Base-by-base conservation (phyloP, 2,329 filamentous ascomycete genomes). In the Aspergillus ustus region DNA sequence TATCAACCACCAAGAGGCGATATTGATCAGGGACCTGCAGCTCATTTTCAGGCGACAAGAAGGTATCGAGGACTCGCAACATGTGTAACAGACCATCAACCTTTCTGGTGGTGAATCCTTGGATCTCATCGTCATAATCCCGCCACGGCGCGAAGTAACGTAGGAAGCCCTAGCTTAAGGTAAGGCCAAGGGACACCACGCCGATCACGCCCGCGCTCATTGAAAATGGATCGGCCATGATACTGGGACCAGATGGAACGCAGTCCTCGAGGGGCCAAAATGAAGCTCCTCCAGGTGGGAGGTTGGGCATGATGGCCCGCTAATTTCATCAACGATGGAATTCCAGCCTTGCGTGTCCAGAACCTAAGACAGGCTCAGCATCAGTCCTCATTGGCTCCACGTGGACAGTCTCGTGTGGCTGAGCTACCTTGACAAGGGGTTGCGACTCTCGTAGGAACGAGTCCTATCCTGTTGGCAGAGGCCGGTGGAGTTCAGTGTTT, bases 201-300 rank as follows among this genome's bases (percentile, higher is more conserved):
- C 52, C 52, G 5, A 55, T 40, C 4, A 45, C 52, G 25, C 52
- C 44, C n/a, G 37, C 52, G 11, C 37, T 44, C 4, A 55, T 13
- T 2, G 52, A 55, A 31, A 55, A 55, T 4, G 52, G 52, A 40
- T 55, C 52, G 5, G 37, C 34, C 52, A 55, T 55, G 9, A 11
- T 5, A 40, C 11, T 11, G 2, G 2, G 3, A 15, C 34, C 9
- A 2, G 34, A 40, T 13, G 34, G 34, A 13, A 15, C 15, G 34
- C 4, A 40, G 34, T 25, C 6, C 25, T 25, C 25, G 25, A 25
- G 2, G 22, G 22, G 22, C 4, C 4, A 25, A 3, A 4, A 25
- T 25, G 25, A 5, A 25, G 3, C 6, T 25, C 25, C 25, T 25
- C 3, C 25, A 40, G 34, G 15, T 15, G 5, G 34, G 11, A 13